These are phyloP conservation scores for Sphaerosporella brunnea DNA, from an alignment of 495 filamentous ascomycete genomes.

Conservation along the genomic window DNA sequence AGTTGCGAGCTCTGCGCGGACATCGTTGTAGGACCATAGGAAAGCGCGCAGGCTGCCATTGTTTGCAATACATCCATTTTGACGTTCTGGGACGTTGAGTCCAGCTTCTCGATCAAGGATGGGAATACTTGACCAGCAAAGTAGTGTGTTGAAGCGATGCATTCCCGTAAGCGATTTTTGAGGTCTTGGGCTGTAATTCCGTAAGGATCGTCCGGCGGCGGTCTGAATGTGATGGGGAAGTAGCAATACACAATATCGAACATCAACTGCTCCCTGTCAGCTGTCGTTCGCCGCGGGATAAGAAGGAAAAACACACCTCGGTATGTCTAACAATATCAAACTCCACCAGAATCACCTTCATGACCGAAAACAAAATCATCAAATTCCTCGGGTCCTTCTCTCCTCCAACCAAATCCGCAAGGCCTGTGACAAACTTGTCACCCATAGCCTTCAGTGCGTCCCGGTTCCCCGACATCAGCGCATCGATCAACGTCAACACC, in stretches of 20 bases:
- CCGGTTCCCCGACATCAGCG: conserved; percentile 47
- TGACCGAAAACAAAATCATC: conserved; percentile 59
- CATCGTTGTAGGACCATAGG: conserved; percentile 46
- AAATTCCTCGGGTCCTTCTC: conserved; percentile 65
- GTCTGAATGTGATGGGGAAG: conserved; percentile 61
- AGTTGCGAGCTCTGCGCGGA: conserved; percentile 49
- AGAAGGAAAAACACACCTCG: conserved; percentile 32
- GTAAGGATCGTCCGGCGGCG: conserved; percentile 58
- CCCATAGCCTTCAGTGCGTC: conserved; percentile 38
- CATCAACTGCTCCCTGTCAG: conserved; percentile 31
- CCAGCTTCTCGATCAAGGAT: conserved; percentile 54
- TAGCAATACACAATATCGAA: conserved; percentile 65
- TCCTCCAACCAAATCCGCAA: conserved; percentile 51
- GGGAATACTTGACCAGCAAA: conserved; percentile 56
- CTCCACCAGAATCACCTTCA: conserved; percentile 54
- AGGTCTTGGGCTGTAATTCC: conserved; percentile 57
- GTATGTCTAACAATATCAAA: conserved; percentile 48
- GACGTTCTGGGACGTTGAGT: conserved; percentile 55
- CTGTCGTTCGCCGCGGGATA: background rate
- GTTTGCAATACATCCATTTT: conserved; percentile 60
- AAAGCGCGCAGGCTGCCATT: conserved; percentile 40
- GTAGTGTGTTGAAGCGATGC: conserved; percentile 47
- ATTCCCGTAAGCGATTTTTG: conserved; percentile 50
- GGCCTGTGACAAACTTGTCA: conserved; percentile 41
- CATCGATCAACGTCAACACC: conserved; percentile 45